Conservation (phyloP, 2,329 filamentous ascomycete genomes). For the Xylariaceae sp. region DNA sequence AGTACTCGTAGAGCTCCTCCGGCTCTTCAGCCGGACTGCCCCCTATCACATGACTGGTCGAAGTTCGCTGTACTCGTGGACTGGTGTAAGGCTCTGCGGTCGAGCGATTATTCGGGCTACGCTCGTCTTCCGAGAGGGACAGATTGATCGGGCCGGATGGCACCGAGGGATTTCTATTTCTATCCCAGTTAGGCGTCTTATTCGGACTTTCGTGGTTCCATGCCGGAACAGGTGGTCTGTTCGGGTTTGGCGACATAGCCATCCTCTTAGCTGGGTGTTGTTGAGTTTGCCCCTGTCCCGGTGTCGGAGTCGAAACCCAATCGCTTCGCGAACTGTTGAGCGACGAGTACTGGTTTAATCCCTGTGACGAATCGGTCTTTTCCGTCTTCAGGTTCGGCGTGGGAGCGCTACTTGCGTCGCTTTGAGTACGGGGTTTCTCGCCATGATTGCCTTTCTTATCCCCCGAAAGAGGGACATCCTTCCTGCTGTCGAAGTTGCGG, state of each 20-base stretch:
- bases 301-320: constrained; percentile 40
- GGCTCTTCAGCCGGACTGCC: constrained; percentile 68
- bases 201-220: constrained; percentile 36
- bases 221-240: constrained; percentile 49
- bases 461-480: constrained; percentile 48
- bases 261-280: constrained; percentile 47
- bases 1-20: constrained; percentile 90
- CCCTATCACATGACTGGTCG: constrained; percentile 37
- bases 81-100: constrained; percentile 46
- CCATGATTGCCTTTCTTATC: constrained; percentile 43
- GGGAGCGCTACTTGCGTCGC: constrained; percentile 28
- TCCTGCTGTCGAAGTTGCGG: constrained; percentile 86
- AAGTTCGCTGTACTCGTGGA: constrained; percentile 36
- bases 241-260: constrained; percentile 47
- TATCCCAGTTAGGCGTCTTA: constrained; percentile 23
- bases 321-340: constrained; percentile 35
- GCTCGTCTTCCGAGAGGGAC: constrained; percentile 56
- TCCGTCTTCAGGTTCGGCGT: constrained; percentile 32
- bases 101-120: constrained; percentile 48
- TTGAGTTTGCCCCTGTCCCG: constrained; percentile 28
- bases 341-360: constrained; percentile 27
- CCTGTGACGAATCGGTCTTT: constrained; percentile 27
- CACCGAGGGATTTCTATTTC: constrained; percentile 24
- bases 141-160: constrained; percentile 42
- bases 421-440: constrained; percentile 42